Base-by-base conservation (phyloP, 2,329 filamentous ascomycete species). In the Fusarium pseudograminearum region DNA sequence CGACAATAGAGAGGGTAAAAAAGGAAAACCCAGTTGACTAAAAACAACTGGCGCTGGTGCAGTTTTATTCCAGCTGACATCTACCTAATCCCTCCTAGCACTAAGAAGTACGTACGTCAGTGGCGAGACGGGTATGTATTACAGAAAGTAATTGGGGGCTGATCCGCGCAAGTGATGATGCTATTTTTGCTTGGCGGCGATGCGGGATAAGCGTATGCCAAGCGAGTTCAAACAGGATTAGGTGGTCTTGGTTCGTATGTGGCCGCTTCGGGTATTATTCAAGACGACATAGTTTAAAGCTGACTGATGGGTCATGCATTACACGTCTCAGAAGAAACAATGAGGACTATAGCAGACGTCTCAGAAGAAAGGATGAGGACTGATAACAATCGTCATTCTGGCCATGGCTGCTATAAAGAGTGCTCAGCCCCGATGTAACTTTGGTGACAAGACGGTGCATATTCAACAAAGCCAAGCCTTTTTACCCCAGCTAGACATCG, bases 161-260 rank as follows among this genome's bases (percentile, higher is more conserved):
- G 26, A 45, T 45, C 24, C 22, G 26, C 24, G 28, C 24, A 30
- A 38, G 22, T 31, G 51, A 64, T 64, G 61, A 64, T 64, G 60
- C 52, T 58, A 38, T 51, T 41, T 50, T 64, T 64, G 61, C 61
- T 64, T 65, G 61, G 61, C 61, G 52, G 14, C 10, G 10, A 18
- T 34, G 57, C 34, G 33, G 47, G 59, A 55, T 33, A 45, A 62
- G 57, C 24, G 45, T 41, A 14, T 46, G 61, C 61, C 60, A 65
- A 64, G 61, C 5, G 45, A 5, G 5, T 40, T 34, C 30, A 64
- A 64, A 58, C 61, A 57, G 40, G 61, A 64, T 65, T 64, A 41
- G 51, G 59, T 7, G 16, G 30, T 20, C 15, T 46, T 26, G 31
- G 36, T 40, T 7, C 9, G 20, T 28, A 4, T 22, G 34, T 10